A percentile compares a stretch with the other conserved stretches of the same genome.
phyloP scores from a whole-genome alignment of 1,284 basidiomycete species.

The Meripilus lineatus region DNA sequence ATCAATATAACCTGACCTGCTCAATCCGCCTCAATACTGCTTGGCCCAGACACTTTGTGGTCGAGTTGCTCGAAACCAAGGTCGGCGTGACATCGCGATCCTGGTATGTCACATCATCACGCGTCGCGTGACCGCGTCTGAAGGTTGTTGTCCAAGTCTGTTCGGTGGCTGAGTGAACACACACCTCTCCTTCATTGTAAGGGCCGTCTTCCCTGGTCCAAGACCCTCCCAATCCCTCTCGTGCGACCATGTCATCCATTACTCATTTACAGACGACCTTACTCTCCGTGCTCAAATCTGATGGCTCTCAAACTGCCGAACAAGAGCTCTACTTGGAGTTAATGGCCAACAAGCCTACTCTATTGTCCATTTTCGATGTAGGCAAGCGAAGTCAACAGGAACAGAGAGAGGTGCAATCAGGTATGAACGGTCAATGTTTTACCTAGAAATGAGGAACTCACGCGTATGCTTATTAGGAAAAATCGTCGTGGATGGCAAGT shows the following conservation, averaged over 20 bases:
- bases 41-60: too few species aligned
- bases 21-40: too few species aligned
- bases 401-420: constrained; percentile 67
- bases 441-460: neutral
- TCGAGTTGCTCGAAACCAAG: too few species aligned
- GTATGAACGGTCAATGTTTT: constrained; percentile 35
- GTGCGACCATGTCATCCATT: constrained; percentile 44
- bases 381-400: constrained; percentile 58
- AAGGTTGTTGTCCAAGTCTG: too few species aligned
- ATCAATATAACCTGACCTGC: too few species aligned
- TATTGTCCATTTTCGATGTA: constrained; percentile 60
- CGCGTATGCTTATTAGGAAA: constrained; percentile 41
- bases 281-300: constrained; percentile 33
- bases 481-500: constrained; percentile 51
- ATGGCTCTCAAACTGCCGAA: constrained; percentile 46
- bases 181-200: too few species aligned
- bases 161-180: too few species aligned
- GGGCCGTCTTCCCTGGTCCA: too few species aligned
- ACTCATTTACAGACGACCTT: constrained; percentile 38
- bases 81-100: too few species aligned
- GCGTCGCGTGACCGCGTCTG: too few species aligned
- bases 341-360: constrained; percentile 55
- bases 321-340: constrained; percentile 74
- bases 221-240: too few species aligned
- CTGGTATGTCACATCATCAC: too few species aligned